These are phyloP conservation scores for Candida jianshihensis DNA, from an alignment of 805 yeast genomes.

Conservation along the genomic window DNA sequence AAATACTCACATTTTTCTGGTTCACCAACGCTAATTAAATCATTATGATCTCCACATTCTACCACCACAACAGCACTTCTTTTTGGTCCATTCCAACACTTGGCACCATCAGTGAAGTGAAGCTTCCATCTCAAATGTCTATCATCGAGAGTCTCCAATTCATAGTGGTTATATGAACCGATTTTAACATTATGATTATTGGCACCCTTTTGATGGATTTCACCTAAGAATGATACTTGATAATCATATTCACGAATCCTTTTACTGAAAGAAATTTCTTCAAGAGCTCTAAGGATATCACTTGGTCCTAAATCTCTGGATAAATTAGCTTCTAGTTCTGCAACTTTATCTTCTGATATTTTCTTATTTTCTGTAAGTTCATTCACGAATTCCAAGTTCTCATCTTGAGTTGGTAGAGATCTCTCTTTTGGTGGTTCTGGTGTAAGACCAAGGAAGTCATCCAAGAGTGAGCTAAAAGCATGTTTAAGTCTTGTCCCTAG, in stretches of 20 bases:
- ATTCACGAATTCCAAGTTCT: constrained; percentile 5
- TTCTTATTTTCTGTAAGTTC: constrained; percentile 8
- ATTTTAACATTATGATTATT: constrained; percentile 42
- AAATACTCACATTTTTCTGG: constrained; percentile 83
- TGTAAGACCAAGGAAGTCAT: constrained; percentile 18
- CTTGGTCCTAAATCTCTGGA: constrained; percentile 46
- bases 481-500: constrained; percentile 8
- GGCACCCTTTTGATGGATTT: constrained; percentile 48
- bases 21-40: constrained; percentile 66
- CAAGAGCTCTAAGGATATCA: constrained; percentile 56
- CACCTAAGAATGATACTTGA: constrained; percentile 49
- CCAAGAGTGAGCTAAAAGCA: constrained; percentile 7
- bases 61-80: constrained; percentile 62
- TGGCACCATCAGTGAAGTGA: constrained; percentile 54
- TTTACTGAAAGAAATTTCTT: constrained; percentile 38
- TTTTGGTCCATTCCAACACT: constrained; percentile 92
- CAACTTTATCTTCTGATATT: constrained; percentile 14
- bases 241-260: constrained; percentile 68
- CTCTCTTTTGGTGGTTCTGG: constrained; percentile 10
- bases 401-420: constrained; percentile 2
- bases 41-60: constrained; percentile 56
- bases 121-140: constrained; percentile 28
- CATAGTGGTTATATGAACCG: constrained; percentile 34
- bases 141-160: constrained; percentile 24
- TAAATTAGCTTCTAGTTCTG: constrained; percentile 6